Percentiles rank a stretch among this genome's conserved stretches.
phyloP scores from a whole-genome alignment of 139 green algal genomes.

The Zygnema cylindricum region DNA sequence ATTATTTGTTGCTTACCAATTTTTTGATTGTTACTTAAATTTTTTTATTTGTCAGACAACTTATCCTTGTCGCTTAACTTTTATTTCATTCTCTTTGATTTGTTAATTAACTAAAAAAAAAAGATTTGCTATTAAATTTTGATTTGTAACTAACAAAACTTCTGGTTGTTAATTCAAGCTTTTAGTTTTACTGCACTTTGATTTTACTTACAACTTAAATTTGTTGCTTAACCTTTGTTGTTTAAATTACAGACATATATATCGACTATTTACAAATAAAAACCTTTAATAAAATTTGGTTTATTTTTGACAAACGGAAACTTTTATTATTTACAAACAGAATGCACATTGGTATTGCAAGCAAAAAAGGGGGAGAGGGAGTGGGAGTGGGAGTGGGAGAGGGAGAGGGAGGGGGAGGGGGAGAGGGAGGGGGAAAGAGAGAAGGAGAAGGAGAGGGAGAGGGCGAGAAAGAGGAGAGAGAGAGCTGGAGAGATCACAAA shows the following conservation, averaged over 20 bases:
- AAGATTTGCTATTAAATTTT: too few species aligned
- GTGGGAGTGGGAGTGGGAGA: not conserved
- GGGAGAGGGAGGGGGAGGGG: not conserved
- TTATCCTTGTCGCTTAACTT: not conserved
- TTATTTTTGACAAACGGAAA: slow-evolving; percentile 95
- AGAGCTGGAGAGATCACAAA: slow-evolving; percentile 17
- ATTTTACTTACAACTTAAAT: not conserved
- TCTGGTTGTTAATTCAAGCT: too few species aligned
- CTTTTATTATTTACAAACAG: slow-evolving; percentile 77
- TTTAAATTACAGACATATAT: not conserved
- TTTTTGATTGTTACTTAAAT: not conserved
- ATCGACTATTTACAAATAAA: not conserved
- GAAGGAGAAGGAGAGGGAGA: not conserved
- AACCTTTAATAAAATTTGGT: not conserved
- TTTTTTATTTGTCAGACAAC: not conserved
- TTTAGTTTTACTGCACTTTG: too few species aligned
- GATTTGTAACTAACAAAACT: too few species aligned
- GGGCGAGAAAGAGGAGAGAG: not conserved
- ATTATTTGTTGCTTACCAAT: not conserved
- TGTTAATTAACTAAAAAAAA: not conserved
- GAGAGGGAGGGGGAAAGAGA: slow-evolving; percentile 12
- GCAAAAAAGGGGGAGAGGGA: not conserved
- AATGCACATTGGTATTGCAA: not conserved
- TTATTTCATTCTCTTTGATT: not conserved
- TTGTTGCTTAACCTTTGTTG: not conserved